Percentiles rank a stretch among this genome's conserved stretches.
Evolutionary conservation across 192 early-diverging fungal genomes (phyloP).

Genomic region (Mortierella antarctica): DNA sequence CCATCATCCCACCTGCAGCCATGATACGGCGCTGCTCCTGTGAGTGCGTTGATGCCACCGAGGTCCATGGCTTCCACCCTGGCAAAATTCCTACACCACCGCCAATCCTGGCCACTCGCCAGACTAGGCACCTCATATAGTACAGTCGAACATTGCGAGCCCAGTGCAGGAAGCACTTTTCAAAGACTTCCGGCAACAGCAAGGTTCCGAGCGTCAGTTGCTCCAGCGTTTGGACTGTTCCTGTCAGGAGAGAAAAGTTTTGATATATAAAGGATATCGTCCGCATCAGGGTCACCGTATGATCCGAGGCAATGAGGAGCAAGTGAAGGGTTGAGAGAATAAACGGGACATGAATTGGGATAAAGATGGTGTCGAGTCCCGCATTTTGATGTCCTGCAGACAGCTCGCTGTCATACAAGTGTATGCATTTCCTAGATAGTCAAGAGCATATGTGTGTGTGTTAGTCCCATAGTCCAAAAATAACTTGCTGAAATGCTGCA

Average conservation of each 20-base stretch:
- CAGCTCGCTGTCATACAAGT: slow-evolving; percentile 45
- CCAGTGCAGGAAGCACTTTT: slow-evolving; percentile 63
- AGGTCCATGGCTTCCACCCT: slow-evolving; percentile 32
- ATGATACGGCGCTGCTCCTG: background rate
- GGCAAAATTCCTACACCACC: slow-evolving; percentile 45
- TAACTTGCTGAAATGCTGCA: background rate
- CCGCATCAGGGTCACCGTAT: slow-evolving; percentile 59
- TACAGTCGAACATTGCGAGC: slow-evolving; percentile 60
- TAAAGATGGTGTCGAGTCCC: slow-evolving; percentile 10
- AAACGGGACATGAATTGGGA: slow-evolving; percentile 56
- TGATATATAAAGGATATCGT: slow-evolving; percentile 62
- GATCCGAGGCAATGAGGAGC: slow-evolving; percentile 56
- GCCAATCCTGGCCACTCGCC: slow-evolving; percentile 56
- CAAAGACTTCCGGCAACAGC: slow-evolving; percentile 54
- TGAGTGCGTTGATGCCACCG: background rate
- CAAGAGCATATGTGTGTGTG: background rate
- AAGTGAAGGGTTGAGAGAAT: slow-evolving; percentile 52
- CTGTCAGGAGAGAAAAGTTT: slow-evolving; percentile 60
- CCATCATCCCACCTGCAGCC: slow-evolving; percentile 29
- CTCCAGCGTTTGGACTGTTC: slow-evolving; percentile 42
- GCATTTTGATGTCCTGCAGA: slow-evolving; percentile 22
- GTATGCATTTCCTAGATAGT: slow-evolving; percentile 38
- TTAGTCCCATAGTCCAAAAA: background rate
- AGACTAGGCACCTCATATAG: slow-evolving; percentile 60
- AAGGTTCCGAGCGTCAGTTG: slow-evolving; percentile 52